Percentiles rank a stretch among this genome's conserved stretches.
Evolutionary conservation across 78 protist species (phyloP).

Genomic region (Tieghemostelium lacteum): DNA sequence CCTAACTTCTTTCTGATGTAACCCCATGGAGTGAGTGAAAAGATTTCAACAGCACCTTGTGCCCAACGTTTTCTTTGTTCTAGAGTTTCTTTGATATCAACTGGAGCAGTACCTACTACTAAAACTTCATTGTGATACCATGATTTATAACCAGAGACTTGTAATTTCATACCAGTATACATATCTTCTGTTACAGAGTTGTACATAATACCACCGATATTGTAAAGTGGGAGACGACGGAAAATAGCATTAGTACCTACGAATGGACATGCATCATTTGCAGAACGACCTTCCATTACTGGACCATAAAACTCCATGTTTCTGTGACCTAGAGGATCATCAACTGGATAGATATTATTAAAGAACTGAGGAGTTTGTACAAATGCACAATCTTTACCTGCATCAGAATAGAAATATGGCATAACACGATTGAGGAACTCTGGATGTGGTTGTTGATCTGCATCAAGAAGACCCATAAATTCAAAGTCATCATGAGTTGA

Average conservation of each 20-base stretch:
- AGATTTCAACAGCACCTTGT: conserved; percentile 81
- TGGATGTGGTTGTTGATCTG: conserved; percentile 79
- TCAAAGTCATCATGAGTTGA: conserved; percentile 67
- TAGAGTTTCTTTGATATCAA: conserved; percentile 69
- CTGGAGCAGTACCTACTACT: conserved; percentile 81
- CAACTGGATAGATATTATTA: conserved; percentile 75
- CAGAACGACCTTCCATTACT: conserved; percentile 78
- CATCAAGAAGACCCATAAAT: conserved; percentile 61
- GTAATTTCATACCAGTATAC: conserved; percentile 82
- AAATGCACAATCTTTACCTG: conserved; percentile 49
- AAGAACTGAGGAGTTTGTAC: conserved; percentile 82
- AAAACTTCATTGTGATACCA: conserved; percentile 77
- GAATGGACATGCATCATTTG: conserved; percentile 77
- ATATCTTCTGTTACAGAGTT: conserved; percentile 82
- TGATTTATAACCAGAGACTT: conserved; percentile 69
- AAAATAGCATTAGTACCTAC: conserved; percentile 80
- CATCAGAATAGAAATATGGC: conserved; percentile 67
- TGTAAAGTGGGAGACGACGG: conserved; percentile 73
- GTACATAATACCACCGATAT: conserved; percentile 80
- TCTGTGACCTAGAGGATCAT: conserved; percentile 79
- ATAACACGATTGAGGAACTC: conserved; percentile 71
- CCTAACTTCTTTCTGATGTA: conserved; percentile 44
- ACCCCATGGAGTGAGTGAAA: conserved; percentile 74
- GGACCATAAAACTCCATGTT: conserved; percentile 82
- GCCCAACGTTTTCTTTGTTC: conserved; percentile 84